Conservation (phyloP, 1,284 basidiomycete genomes). For the Pyrrhoderma noxium region DNA sequence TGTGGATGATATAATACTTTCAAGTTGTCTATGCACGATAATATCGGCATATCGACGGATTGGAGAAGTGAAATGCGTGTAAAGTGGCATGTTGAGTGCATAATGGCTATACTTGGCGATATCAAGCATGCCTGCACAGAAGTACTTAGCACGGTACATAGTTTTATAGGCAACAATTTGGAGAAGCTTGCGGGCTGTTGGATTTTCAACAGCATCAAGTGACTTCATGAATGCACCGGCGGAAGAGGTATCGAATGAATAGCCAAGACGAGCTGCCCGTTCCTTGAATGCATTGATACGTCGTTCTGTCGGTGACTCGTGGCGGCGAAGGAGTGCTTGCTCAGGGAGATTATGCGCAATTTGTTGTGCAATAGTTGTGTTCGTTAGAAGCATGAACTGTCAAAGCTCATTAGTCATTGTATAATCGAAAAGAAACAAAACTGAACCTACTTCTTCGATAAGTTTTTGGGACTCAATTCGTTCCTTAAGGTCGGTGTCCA, state of each 20-base stretch:
- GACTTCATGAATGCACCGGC: conserved; percentile 81
- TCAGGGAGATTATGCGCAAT: conserved; percentile 92
- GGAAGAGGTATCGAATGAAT: conserved; percentile 74
- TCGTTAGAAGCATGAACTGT: conserved; percentile 91
- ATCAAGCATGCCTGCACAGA: conserved; percentile 98
- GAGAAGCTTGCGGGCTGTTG: conserved; percentile 65
- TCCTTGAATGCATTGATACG: conserved; percentile 74
- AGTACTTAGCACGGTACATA: conserved; percentile 92
- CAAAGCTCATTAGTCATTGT: conserved; percentile 1
- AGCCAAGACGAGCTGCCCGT: conserved; percentile 78
- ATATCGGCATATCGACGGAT: conserved; percentile 94
- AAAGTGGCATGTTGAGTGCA: conserved; percentile 84
- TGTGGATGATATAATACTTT: conserved; percentile 68
- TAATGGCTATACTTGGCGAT: conserved; percentile 98
- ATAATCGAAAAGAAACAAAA: conserved; percentile 12
- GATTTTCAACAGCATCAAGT: conserved; percentile 67
- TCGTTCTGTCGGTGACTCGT: conserved; percentile 89
- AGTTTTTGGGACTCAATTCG: conserved; percentile 71
- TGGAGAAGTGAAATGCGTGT: conserved; percentile 96
- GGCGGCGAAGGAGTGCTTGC: conserved; percentile 88
- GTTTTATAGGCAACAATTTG: conserved; percentile 83
- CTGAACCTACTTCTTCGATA: conserved; percentile 73
- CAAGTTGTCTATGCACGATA: conserved; percentile 93
- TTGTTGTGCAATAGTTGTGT: conserved; percentile 86
- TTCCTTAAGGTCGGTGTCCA: conserved; percentile 67